Evolutionary conservation across 108 stramenopile species (phyloP), one percentile per base, ranked within the genome.

Genomic region (Craspedostauros australis): DNA sequence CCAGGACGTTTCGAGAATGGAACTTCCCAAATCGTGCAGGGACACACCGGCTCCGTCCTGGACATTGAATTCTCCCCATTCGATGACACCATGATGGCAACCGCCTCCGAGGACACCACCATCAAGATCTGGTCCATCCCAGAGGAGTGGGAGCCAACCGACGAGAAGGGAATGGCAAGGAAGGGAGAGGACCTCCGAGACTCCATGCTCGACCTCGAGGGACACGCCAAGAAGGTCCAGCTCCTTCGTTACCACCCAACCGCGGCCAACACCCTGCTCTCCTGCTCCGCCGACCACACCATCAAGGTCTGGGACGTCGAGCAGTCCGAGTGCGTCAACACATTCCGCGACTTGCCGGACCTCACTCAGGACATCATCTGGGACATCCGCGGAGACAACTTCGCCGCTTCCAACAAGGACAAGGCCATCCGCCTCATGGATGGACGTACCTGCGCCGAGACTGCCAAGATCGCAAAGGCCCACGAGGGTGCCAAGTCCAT

Each of bases 41-140:
- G 98, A n/a, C 98, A 99, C 69, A 57, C 73, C 28, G 82, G 86
- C 8, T 66, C 95, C 6, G 94, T 99, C 20, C 59, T 96, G 7
- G 98, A 99, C 58, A 94, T 92, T 58, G 98, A 99, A 39, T 99
- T 94, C 84, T 95, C 88, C 57, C 98, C 98, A 15, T 97, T 97
- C 64, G 89, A 97, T 62, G 95, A 96, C 62, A 57, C 72, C 58
- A 73, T 99, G 73, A 37, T 99, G 27, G 96, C 96, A 15, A 86
- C 94, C 32, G 94, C 86, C 5, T 75, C 73, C 39, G 96, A 96
- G 53, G 99, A 99, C 68, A 77, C 84, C 34, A 95, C 88, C 23
- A 87, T 99, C 61, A 98, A 98, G 57, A 50, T 99, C 18, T 99
- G 99, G 99, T 71, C 70, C 26, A 95, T 99, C 58, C 99, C 99